A percentile compares a stretch with the other conserved stretches of the same genome.
phyloP scores from a whole-genome alignment of 345 rosid genomes.

The Gossypium ekmanianum region DNA sequence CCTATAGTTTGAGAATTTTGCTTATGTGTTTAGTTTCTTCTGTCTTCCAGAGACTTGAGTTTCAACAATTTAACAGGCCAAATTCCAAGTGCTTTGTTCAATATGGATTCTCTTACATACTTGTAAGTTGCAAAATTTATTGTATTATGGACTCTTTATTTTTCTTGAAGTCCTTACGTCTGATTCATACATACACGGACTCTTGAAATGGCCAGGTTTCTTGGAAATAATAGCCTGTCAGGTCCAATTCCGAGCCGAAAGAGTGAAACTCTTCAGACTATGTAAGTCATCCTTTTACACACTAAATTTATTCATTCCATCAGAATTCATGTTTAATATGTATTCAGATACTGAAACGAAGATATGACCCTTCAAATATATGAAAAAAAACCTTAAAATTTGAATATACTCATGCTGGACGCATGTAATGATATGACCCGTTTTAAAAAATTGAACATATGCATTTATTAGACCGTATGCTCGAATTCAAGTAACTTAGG shows the following conservation, averaged over 20 bases:
- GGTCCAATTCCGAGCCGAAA: conserved; percentile 13
- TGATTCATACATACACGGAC: not conserved
- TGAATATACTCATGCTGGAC: no score
- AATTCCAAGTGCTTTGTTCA: conserved; percentile 30
- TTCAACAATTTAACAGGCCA: not conserved
- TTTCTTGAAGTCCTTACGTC: no score
- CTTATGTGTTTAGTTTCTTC: not conserved
- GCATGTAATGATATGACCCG: no score
- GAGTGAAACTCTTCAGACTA: not conserved
- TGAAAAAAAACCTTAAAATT: no score
- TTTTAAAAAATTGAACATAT: no score
- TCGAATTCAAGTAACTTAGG: no score
- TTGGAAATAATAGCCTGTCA: conserved; percentile 17
- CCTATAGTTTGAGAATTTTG: not conserved
- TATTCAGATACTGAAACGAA: no score
- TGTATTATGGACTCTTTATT: no score
- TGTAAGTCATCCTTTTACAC: not conserved
- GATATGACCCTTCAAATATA: no score
- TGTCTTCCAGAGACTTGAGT: not conserved
- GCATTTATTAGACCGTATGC: no score
- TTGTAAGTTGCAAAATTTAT: conserved; percentile 27
- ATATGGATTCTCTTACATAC: conserved; percentile 15
- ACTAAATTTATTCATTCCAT: no score
- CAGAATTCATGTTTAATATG: no score
- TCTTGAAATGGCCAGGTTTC: conserved; percentile 16